Base-by-base conservation (phyloP, 306 rosid species). In the Vigna angularis region DNA sequence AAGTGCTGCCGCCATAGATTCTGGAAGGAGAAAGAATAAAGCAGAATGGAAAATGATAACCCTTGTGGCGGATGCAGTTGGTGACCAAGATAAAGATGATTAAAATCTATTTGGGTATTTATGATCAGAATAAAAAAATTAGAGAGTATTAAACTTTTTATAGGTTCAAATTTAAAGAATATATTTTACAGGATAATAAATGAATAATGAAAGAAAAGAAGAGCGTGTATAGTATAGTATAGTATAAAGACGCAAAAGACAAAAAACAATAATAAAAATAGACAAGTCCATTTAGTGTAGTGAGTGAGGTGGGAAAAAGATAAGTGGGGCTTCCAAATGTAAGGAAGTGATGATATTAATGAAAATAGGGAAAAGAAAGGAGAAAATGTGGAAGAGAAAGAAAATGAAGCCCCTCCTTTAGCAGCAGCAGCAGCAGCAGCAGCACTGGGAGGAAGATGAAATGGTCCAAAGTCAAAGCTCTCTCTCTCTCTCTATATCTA, bases 321-420 rank as follows among this genome's bases (percentile, higher is more conserved):
- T 9, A 30, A 10, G 10, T 14, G 59, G 76, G 64, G 5, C 26
- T 57, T 14, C 42, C 67, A 73, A 73, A 73, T 56, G 38, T 18
- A 26, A 71, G 49, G 34, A 17, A 70, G 32, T 6, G 7, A 12
- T 51, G 63, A 70, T 51, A 24, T 51, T 16, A 55, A 51, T n/a
- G 44, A 51, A 70, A 13, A 20, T 22, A 26, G 3, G n/a, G 9
- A 61, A 34, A 28, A 26, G n/a, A 30, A 68, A 26, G 0, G 15
- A 49, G 18, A 24, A 48, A 69, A 65, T 32, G 2, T 24, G 28
- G 2, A 24, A 24, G 28, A 24, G 28, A 24, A 24, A 24, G 28
- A 24, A 24, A 24, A 24, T 0, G 28, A 24, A 24, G 28, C 28
- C 28, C 28, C 28, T 26, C 28, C 28, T 26, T 26, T 26, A 26